Conservation (phyloP, 306 rosid species). For the Clitoria ternatea region DNA sequence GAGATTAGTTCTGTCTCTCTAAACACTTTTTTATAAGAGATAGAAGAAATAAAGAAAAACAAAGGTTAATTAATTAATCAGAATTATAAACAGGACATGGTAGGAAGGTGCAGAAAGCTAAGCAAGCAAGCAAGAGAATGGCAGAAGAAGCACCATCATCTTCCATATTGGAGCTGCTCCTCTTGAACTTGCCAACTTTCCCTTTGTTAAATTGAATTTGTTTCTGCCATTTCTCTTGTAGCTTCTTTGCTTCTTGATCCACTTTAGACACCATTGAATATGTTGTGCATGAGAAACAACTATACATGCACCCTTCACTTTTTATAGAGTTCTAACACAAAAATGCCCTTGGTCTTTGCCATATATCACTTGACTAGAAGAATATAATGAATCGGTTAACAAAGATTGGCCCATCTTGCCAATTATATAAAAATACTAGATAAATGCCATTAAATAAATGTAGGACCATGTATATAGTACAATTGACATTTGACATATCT, state of each 20-base stretch:
- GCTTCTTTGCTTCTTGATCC: slow-evolving; percentile 53
- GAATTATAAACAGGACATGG: too few species aligned
- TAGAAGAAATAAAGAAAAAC: too few species aligned
- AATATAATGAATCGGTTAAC: too few species aligned
- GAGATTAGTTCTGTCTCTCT: too few species aligned
- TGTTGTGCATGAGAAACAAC: too few species aligned
- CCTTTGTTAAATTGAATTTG: slow-evolving; percentile 66
- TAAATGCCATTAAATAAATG: not conserved
- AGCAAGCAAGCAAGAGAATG: slow-evolving; percentile 85
- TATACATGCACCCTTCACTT: too few species aligned
- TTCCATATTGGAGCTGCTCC: slow-evolving; percentile 60
- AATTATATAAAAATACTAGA: not conserved
- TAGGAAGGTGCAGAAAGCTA: slow-evolving; percentile 57
- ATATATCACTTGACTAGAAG: not conserved
- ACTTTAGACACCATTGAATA: slow-evolving; percentile 59
- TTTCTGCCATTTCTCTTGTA: slow-evolving; percentile 29
- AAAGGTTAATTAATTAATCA: too few species aligned
- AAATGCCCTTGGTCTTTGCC: slow-evolving; percentile 24
- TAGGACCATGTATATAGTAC: slow-evolving; percentile 9
- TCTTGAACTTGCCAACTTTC: slow-evolving; percentile 61
- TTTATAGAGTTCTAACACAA: not conserved
- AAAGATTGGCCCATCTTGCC: not conserved
- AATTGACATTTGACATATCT: slow-evolving; percentile 15
- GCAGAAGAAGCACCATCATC: slow-evolving; percentile 80
- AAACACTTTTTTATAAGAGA: too few species aligned